Percentiles rank a stretch among this genome's conserved stretches.
phyloP scores from a whole-genome alignment of 225 moss, liverwort and hornwort species.

The Pseudisothecium myosuroides region DNA sequence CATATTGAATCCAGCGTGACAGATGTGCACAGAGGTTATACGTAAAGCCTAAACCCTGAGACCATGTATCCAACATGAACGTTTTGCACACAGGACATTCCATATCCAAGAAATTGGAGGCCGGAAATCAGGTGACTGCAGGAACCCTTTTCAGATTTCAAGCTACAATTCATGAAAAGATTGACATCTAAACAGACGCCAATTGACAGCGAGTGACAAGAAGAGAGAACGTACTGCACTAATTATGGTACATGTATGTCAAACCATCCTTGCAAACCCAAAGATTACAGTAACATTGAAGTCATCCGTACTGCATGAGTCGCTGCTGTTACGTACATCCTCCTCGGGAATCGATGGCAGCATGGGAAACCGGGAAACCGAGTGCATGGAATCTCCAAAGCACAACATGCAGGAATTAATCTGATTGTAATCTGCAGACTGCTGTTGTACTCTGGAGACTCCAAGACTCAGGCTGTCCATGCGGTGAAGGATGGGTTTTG shows the following conservation, averaged over 20 bases:
- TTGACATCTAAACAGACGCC: neutral
- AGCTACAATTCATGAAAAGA: neutral
- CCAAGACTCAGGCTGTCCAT: neutral
- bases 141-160: neutral
- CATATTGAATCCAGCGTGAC: neutral
- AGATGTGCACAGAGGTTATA: neutral
- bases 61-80: too few species aligned
- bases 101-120: neutral
- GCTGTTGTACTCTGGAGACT: conserved; percentile 1
- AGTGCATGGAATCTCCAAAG: neutral
- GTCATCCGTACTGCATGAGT: neutral
- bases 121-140: neutral
- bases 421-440: neutral
- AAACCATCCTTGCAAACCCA: neutral
- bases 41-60: neutral
- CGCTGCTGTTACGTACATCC: neutral
- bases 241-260: conserved; percentile 3
- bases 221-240: neutral
- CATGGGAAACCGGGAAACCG: neutral
- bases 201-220: neutral
- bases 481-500: neutral
- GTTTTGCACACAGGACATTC: neutral
- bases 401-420: neutral
- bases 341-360: neutral
- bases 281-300: neutral